A percentile compares a stretch with the other conserved stretches of the same genome.
Evolutionary conservation across 2,329 filamentous ascomycete species (phyloP).

Genomic region (Ophiostoma himal-ulmi): DNA sequence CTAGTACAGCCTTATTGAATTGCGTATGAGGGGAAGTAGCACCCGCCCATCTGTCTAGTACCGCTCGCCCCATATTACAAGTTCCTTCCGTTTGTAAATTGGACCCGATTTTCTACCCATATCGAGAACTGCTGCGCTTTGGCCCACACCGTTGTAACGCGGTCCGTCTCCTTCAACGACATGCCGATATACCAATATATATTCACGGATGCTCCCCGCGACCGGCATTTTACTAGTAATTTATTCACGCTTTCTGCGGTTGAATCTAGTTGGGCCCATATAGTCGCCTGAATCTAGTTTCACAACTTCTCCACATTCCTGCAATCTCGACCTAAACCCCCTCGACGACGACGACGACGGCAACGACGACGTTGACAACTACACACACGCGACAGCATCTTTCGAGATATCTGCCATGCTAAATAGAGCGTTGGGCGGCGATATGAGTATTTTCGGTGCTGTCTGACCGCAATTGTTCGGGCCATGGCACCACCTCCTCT

Average conservation of each 20-base stretch:
- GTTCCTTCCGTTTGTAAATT: too few species aligned
- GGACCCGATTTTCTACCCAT: neutral
- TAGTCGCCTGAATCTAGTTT: neutral
- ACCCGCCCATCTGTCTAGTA: neutral
- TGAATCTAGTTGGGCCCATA: neutral
- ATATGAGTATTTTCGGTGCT: neutral
- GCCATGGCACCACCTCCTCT: neutral
- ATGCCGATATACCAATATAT: neutral
- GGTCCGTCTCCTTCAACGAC: neutral
- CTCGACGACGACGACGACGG: too few species aligned
- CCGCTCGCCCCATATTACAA: too few species aligned
- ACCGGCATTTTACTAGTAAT: neutral
- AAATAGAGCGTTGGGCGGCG: neutral
- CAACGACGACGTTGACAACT: neutral
- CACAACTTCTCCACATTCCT: neutral
- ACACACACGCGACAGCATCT: neutral
- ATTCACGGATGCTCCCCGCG: neutral
- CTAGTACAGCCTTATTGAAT: neutral
- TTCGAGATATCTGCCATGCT: neutral
- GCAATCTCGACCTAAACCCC: neutral
- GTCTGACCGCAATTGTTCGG: neutral
- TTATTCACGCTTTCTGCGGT: too few species aligned
- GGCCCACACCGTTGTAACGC: neutral
- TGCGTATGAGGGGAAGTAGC: neutral
- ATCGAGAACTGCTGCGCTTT: neutral